These are phyloP conservation scores for Cichorium intybus DNA, from an alignment of 140 eudicot species.

Conservation along the genomic window DNA sequence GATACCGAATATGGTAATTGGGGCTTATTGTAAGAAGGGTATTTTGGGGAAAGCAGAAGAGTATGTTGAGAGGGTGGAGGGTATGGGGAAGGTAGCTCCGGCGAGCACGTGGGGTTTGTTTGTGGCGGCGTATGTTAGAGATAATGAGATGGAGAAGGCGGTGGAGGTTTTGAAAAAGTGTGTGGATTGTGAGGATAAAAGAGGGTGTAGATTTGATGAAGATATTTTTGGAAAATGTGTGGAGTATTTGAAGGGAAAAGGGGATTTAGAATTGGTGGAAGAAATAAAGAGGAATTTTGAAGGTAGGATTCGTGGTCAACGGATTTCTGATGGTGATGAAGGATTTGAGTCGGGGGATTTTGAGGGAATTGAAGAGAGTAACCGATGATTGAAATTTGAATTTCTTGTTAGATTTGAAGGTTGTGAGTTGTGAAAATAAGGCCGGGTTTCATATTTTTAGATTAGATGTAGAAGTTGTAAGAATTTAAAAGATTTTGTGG, in stretches of 20 bases:
- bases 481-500: no score
- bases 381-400: no score
- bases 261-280: constrained; percentile 30
- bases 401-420: constrained; percentile 10
- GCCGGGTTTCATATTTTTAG: no score
- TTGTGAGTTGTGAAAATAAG: no score
- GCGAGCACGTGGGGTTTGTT: constrained; percentile 44
- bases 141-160: constrained; percentile 44
- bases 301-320: constrained; percentile 15
- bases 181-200: constrained; percentile 28
- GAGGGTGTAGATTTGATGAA: constrained; percentile 28
- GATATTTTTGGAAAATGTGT: constrained; percentile 34
- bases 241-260: constrained; percentile 40
- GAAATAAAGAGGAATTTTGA: constrained; percentile 30
- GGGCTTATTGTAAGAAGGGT: constrained; percentile 39
- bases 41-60: constrained; percentile 56
- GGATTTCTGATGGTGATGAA: constrained; percentile 2
- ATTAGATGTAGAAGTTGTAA: no score
- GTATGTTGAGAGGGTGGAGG: constrained; percentile 30
- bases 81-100: constrained; percentile 37
- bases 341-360: neutral
- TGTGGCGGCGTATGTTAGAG: constrained; percentile 37
- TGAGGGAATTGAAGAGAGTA: constrained; percentile 19
- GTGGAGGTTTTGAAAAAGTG: constrained; percentile 48
- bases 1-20: constrained; percentile 48